Base-by-base conservation (phyloP, 306 rosid species). In the Medicago ruthenica region DNA sequence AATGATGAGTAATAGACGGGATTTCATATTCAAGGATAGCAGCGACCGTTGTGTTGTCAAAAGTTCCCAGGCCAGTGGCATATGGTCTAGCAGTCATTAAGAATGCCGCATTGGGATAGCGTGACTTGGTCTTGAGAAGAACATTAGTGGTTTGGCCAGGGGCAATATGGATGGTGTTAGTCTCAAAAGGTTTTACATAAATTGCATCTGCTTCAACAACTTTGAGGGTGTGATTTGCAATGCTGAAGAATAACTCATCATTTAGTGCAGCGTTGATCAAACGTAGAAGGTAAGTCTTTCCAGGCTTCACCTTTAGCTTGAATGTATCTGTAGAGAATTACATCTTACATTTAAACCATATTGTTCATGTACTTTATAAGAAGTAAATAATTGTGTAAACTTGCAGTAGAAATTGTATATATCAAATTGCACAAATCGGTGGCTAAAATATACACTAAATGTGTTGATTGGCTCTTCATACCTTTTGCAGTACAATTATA, bases 131-230 rank as follows among this genome's bases (percentile, higher is more conserved):
- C 15, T 73, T 86, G 10, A 91, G 89, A 67, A 89, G 86, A 70
- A 89, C 87, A 67, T 91, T 91, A 7, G 89, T 85, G 81, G 95
- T 89, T 69, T 91, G 95, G 11, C 95, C 95, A 0, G 92, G 92
- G 17, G 91, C 20, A 4, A 91, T 87, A 5, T 85, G 86, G 71
- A 91, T 41, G 0, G 89, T 85, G 13, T 78, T 64, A 0, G 85
- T 80, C 13, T 67, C 80, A 54, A 91, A 91, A 5, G 91, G 91
- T 17, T 91, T 91, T 2, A 85, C 87, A 55, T 91, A 88, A 68
- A 87, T n/a, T 1, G 91, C 97, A 69, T 91, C 91, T 4, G 79
- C 86, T 78, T 89, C 95, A 1, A 91, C 89, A 7, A 86, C 88
- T 74, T 36, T 86, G 65, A 91, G 84, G n/a, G 76, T 86, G 67